These are phyloP conservation scores for Chenopodium quinoa DNA, from an alignment of 148 eudicot species.

Conservation along the genomic window DNA sequence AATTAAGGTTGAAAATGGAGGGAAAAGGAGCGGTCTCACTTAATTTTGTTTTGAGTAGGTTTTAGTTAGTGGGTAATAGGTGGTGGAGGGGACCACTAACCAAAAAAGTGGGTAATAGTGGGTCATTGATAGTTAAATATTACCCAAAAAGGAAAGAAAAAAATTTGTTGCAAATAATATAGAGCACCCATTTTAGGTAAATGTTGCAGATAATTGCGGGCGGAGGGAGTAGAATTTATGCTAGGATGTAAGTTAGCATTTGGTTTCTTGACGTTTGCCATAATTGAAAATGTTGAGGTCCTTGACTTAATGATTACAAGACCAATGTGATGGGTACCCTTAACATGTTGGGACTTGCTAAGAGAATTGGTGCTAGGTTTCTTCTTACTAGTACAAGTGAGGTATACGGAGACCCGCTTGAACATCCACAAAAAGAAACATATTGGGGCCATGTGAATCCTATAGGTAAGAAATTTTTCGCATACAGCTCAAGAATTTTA, in stretches of 20 bases:
- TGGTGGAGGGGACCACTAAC: too few species aligned
- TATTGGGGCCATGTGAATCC: slow-evolving; percentile 94
- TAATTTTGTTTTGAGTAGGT: too few species aligned
- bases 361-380: slow-evolving; percentile 79
- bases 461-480: slow-evolving; percentile 40
- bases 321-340: slow-evolving; percentile 90
- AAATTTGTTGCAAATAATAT: too few species aligned
- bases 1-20: too few species aligned
- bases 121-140: too few species aligned
- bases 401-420: slow-evolving; percentile 87
- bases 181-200: too few species aligned
- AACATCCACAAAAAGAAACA: slow-evolving; percentile 89
- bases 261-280: background rate
- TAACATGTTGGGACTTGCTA: slow-evolving; percentile 82
- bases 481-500: too few species aligned
- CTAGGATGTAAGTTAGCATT: background rate
- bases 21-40: too few species aligned
- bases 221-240: background rate
- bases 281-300: slow-evolving; percentile 22
- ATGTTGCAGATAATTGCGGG: too few species aligned
- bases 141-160: too few species aligned
- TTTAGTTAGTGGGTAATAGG: too few species aligned
- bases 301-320: slow-evolving; percentile 66
- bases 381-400: slow-evolving; percentile 83
- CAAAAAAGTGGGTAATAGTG: too few species aligned